Evolutionary conservation across 306 rosid species (phyloP), one percentile per base, ranked within the genome.

Genomic region (Medicago arabica): DNA sequence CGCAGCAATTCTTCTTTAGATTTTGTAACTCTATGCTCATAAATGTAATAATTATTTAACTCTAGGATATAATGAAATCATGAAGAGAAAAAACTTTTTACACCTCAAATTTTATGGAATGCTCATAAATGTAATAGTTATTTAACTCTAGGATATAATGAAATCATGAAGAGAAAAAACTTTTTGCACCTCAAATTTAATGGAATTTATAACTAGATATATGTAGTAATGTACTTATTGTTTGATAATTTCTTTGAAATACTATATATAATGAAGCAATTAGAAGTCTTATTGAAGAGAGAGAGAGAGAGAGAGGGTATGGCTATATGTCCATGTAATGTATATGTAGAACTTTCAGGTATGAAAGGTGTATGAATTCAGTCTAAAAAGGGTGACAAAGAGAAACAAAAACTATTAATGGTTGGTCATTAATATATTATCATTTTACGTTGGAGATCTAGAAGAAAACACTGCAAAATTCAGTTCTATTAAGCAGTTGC

Each of bases 381-480:
- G 77, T 57, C 63, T 31, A 47, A 82, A 80, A 82, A 72, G 62
- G 65, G 71, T 46, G 11, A 70, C 72, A 72, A 54, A 74, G 70
- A 61, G 83, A 78, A 57, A 57, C 69, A 23, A 71, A 39, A 62
- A 55, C 36, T 65, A 67, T 44, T 70, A 13, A 69, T 23, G 25
- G 3, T 65, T 65, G 34, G 73, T 60, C 57, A 69, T 50, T 67
- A 36, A 36, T 38, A 34, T 44, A 44, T 6, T 39, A n/a, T 64
- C 10, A 68, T 80, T 80, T 17, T 17, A 59, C 39, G 70, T 76
- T 83, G 57, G 69, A 39, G 49, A 70, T 87, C 83, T 74, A 79
- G 76, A 67, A 64, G 77, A 82, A 81, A 85, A 83, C 74, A 80
- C 83, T 84, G 82, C 80, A 80, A 83, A 68, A 71, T 80, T 77